Conservation (phyloP, 371 early-diverging fungal genomes). For the Coemansia linderi region DNA sequence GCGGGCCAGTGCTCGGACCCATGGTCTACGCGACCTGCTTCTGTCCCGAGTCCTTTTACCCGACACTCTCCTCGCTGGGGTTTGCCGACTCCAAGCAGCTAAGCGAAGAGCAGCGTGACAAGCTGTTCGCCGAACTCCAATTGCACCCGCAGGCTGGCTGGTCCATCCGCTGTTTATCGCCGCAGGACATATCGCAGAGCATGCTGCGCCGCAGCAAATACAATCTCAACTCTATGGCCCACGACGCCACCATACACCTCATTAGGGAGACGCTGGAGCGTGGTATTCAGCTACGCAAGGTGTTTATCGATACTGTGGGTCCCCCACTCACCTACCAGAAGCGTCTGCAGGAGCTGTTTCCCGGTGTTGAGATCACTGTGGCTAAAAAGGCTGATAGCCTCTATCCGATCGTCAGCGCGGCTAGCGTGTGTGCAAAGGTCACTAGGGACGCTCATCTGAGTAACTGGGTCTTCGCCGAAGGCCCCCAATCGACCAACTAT, state of each 20-base stretch:
- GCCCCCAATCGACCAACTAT: conserved; percentile 61
- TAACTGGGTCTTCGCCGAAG: conserved; percentile 83
- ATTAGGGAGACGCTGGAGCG: conserved; percentile 66
- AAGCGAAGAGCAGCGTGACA: conserved; percentile 71
- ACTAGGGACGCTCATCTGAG: conserved; percentile 85
- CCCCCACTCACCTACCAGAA: conserved; percentile 80
- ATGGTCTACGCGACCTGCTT: conserved; percentile 95
- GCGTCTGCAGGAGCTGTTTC: conserved; percentile 75
- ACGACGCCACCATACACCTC: conserved; percentile 88
- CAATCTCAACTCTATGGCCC: conserved; percentile 94
- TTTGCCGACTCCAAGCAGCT: conserved; percentile 91
- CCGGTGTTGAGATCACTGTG: conserved; percentile 77
- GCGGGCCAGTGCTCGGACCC: conserved; percentile 98
- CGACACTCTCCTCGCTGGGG: conserved; percentile 68
- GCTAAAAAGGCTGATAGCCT: conserved; percentile 96
- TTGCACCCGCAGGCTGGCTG: conserved; percentile 72
- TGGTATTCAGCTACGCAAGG: conserved; percentile 71
- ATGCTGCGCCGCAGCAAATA: conserved; percentile 87
- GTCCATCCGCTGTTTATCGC: conserved; percentile 80
- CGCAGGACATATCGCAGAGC: conserved; percentile 83
- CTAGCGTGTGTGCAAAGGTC: conserved; percentile 98
- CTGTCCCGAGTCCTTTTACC: conserved; percentile 65
- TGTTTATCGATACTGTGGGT: conserved; percentile 98
- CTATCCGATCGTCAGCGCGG: conserved; percentile 97
- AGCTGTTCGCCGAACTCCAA: conserved; percentile 68